Conservation (phyloP, 1,284 basidiomycete genomes). For the Caloboletus firmus region DNA sequence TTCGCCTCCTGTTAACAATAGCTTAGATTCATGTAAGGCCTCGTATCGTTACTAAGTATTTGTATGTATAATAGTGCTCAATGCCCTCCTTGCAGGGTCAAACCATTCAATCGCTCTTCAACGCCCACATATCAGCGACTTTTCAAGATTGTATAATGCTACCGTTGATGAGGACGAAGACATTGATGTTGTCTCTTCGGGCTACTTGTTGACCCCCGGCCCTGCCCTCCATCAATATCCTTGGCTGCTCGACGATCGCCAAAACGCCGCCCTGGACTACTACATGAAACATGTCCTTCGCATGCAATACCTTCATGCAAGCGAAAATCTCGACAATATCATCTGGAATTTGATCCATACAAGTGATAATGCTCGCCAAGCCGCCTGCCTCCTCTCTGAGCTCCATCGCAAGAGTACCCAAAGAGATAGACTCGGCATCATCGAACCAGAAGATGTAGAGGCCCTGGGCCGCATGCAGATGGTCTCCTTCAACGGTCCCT, state of each 20-base stretch:
- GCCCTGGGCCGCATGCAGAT: conserved; percentile 32
- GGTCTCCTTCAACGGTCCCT: conserved; percentile 22
- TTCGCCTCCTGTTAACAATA: conserved; percentile 42
- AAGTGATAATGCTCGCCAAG: conserved; percentile 46
- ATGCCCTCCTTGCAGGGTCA: conserved; percentile 56
- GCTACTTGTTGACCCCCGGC: conserved; percentile 7
- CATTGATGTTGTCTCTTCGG: conserved; percentile 25
- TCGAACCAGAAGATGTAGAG: conserved; percentile 31
- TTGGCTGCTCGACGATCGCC: conserved; percentile 19
- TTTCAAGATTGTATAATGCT: conserved; percentile 25
- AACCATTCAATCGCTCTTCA: conserved; percentile 25
- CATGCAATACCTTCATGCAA: conserved; percentile 67
- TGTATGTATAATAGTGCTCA: conserved; percentile 66
- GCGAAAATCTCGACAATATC: conserved; percentile 48
- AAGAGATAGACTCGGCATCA: conserved; percentile 15
- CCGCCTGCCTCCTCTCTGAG: conserved; percentile 51
- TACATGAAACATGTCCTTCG: conserved; percentile 52
- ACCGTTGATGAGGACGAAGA: conserved; percentile 16
- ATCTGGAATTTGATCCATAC: conserved; percentile 45
- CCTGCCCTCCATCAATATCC: conserved; percentile 14
- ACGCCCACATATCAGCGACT: conserved; percentile 33
- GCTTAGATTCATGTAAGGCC: conserved; percentile 64
- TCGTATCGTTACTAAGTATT: conserved; percentile 64
- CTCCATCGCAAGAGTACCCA: conserved; percentile 32
- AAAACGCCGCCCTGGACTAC: conserved; percentile 26